Base-by-base conservation (phyloP, 139 green algal species). In the Chlamydomonas schloesseri region DNA sequence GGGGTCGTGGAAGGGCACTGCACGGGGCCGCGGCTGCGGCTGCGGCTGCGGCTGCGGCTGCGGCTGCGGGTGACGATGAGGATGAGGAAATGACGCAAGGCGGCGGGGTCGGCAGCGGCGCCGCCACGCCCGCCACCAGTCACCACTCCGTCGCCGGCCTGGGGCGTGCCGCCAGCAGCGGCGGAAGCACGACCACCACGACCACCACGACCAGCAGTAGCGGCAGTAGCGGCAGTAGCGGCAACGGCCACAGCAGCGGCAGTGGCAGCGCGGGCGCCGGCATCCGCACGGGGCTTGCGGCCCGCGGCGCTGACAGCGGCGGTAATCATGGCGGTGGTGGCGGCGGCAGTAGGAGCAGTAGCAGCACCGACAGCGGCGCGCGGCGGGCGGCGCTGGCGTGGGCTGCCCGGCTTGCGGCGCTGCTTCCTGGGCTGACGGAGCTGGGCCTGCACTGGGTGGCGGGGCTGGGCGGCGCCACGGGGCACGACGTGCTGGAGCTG, bases 401-500 rank as follows among this genome's bases (percentile, higher is more conserved):
- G 69, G 69, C 69, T 4, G 20, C 10, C 10, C 36, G 69, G 36
- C 69, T 74, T 36, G 69, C 20, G 69, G 6, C 21, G 36, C 69
- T 53, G 36, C 34, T 55, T 3, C 69, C 69, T 3, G 69, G 26
- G 1, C 69, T 74, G 13, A 31, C 6, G 20, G 69, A 74, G 34
- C 36, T 74, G 69, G 18, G 15, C 36, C 23, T 74, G 69, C 34
- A 74, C 34, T 20, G 29, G 8, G 69, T 74, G 36, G 69, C 26
- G 26, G 69, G 69, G 23, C 36, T 74, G 69, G 36, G 36, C 11
- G 69, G 69, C 9, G 8, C 36, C 20, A 8, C 2, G 36, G 69
- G 69, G 1, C 69, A 74, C 36, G 69, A 74, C 18, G 69, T 74
- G 36, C 69, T 74, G 36, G 69, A 74, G 69, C 36, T 26, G 55